Conservation (phyloP, 2,329 filamentous ascomycete genomes). For the Alternaria ethzedia region DNA sequence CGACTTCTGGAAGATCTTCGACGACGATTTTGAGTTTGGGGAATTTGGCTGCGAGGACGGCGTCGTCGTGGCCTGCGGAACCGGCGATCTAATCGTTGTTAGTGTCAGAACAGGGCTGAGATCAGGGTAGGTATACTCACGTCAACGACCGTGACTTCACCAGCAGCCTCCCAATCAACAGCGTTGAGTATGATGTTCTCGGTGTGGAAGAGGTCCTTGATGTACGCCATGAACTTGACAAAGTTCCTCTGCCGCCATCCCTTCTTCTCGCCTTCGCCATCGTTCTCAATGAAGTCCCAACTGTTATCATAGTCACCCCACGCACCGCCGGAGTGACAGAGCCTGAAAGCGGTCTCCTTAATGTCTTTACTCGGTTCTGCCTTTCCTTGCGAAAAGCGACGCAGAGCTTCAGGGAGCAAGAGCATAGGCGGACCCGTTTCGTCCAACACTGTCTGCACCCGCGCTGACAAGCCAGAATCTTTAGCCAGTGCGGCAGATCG, state of each 20-base stretch:
- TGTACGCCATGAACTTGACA: conserved; percentile 42
- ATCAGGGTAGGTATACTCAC: conserved; percentile 20
- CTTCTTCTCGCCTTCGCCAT: conserved; percentile 36
- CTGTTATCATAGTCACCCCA: conserved; percentile 31
- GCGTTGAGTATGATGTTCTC: conserved; percentile 33
- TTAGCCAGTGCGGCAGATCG: conserved; percentile 38
- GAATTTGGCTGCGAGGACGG: conserved; percentile 32
- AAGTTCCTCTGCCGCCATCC: conserved; percentile 42
- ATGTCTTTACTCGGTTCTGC: conserved; percentile 27
- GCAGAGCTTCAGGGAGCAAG: conserved; percentile 35
- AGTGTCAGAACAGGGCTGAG: no score
- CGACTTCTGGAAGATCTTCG: conserved; percentile 39
- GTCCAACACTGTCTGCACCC: conserved; percentile 34
- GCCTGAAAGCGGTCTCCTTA: conserved; percentile 36
- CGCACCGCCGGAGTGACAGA: conserved; percentile 35
- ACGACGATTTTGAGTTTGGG: conserved; percentile 40
- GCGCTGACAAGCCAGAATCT: conserved; percentile 30
- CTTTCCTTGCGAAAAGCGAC: conserved; percentile 35
- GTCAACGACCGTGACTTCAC: conserved; percentile 35
- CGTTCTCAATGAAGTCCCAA: conserved; percentile 43
- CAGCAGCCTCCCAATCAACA: conserved; percentile 34
- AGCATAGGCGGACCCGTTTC: conserved; percentile 38
- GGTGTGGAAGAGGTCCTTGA: conserved; percentile 42
- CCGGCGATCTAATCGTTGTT: conserved; percentile 28
- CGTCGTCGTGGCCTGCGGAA: conserved; percentile 41